These are phyloP conservation scores for Carallia pectinifolia DNA, from an alignment of 345 rosid genomes.

Conservation along the genomic window DNA sequence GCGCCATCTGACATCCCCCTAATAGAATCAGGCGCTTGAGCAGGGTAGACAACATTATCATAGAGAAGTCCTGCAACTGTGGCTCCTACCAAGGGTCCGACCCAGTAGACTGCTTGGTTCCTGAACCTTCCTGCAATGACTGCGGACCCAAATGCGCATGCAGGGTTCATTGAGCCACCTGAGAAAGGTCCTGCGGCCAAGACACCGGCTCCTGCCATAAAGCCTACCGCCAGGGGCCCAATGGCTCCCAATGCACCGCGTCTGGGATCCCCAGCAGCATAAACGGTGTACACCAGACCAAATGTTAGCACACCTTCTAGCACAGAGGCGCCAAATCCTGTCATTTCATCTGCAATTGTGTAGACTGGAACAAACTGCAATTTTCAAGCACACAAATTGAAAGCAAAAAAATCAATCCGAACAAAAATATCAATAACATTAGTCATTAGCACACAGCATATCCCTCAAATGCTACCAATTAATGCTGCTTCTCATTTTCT, in stretches of 20 bases:
- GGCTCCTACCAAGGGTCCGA: conserved; percentile 84
- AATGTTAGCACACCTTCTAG: conserved; percentile 76
- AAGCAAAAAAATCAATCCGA: no score
- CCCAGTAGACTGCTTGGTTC: conserved; percentile 94
- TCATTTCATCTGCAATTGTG: conserved; percentile 71
- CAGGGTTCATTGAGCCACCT: conserved; percentile 93
- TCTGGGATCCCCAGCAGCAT: conserved; percentile 56
- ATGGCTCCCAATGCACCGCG: conserved; percentile 37
- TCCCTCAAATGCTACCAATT: no score
- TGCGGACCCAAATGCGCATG: conserved; percentile 78
- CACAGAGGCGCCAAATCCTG: conserved; percentile 90
- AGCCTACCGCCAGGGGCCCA: conserved; percentile 63
- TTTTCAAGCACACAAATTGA: no score
- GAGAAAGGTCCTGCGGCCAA: conserved; percentile 82
- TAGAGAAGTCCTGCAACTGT: conserved; percentile 67
- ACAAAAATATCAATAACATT: no score
- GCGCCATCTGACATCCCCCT: conserved; percentile 35
- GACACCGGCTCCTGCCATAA: conserved; percentile 72
- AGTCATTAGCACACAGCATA: no score
- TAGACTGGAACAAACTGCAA: conserved; percentile 60
- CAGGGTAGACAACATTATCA: conserved; percentile 54
- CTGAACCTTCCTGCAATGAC: conserved; percentile 62
- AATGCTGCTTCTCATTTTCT: no score
- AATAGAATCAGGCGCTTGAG: conserved; percentile 28
- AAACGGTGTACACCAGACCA: conserved; percentile 67